Evolutionary conservation across 2,329 filamentous ascomycete genomes (phyloP).

Genomic region (Fusarium marasasianum): DNA sequence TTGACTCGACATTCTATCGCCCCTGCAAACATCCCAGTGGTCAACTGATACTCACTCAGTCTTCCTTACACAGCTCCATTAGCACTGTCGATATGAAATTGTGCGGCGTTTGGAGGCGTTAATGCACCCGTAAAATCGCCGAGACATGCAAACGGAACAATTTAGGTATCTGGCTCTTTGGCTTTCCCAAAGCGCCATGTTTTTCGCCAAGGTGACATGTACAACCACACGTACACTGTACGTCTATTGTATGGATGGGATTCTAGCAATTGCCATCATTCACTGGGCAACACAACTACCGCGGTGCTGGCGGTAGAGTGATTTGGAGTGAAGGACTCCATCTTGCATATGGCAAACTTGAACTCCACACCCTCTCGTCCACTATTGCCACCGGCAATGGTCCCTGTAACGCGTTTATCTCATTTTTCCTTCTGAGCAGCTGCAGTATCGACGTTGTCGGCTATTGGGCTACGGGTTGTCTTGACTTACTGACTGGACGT

Average conservation of each 20-base stretch:
- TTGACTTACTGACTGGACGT: neutral
- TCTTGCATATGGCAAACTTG: neutral
- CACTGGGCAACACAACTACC: slow-evolving; percentile 10
- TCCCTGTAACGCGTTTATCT: slow-evolving; percentile 1
- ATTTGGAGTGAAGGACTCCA: neutral
- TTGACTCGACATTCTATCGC: slow-evolving; percentile 6
- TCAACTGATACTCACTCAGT: neutral
- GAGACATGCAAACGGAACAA: slow-evolving; percentile 41
- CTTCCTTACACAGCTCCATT: neutral
- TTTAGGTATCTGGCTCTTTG: slow-evolving; percentile 2
- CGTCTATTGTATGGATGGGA: slow-evolving; percentile 33
- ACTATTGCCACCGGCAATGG: neutral
- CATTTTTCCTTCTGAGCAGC: neutral
- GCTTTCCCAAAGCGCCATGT: slow-evolving; percentile 22
- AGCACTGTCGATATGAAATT: neutral
- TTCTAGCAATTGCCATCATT: slow-evolving; percentile 37
- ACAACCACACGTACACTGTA: neutral
- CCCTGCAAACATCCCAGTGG: slow-evolving; percentile 15
- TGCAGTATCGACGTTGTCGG: neutral
- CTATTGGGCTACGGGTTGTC: neutral
- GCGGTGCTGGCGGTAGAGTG: neutral
- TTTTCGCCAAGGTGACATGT: slow-evolving; percentile 1
- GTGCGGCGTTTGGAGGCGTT: slow-evolving; percentile 29
- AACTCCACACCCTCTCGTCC: slow-evolving; percentile 9
- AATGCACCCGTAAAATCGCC: slow-evolving; percentile 40